Conservation (phyloP, 2,329 filamentous ascomycete genomes). For the Pseudocercospora fuligena region DNA sequence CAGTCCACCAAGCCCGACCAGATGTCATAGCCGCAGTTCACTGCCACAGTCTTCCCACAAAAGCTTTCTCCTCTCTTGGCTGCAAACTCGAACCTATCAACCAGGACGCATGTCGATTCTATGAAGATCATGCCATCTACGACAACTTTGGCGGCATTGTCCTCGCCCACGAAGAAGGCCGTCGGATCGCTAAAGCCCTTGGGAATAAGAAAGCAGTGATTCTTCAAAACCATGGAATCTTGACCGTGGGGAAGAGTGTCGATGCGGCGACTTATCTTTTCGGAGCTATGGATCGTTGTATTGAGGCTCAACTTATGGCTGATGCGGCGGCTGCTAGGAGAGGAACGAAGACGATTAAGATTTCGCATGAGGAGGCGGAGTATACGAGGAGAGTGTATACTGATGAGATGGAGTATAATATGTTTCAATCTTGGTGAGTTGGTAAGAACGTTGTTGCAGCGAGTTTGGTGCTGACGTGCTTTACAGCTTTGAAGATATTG, state of each 20-base stretch:
- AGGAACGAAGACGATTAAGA: slow-evolving; percentile 67
- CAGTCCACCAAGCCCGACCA: slow-evolving; percentile 45
- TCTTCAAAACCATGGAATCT: slow-evolving; percentile 47
- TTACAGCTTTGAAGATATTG: slow-evolving; percentile 29
- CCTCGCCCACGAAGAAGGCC: slow-evolving; percentile 47
- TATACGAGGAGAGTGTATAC: slow-evolving; percentile 54
- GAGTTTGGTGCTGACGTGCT: background rate
- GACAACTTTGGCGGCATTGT: slow-evolving; percentile 50
- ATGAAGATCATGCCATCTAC: slow-evolving; percentile 43
- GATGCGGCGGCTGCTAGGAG: slow-evolving; percentile 64
- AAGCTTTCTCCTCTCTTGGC: slow-evolving; percentile 46
- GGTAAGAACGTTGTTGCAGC: background rate
- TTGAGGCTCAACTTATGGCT: slow-evolving; percentile 49
- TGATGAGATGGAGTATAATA: slow-evolving; percentile 30
- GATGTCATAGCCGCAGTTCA: slow-evolving; percentile 50
- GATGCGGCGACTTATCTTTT: slow-evolving; percentile 42
- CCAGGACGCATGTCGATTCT: slow-evolving; percentile 47
- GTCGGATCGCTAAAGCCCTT: slow-evolving; percentile 44
- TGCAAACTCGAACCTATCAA: slow-evolving; percentile 47
- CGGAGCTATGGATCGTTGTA: slow-evolving; percentile 42
- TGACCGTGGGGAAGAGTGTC: slow-evolving; percentile 46
- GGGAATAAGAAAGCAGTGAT: slow-evolving; percentile 43
- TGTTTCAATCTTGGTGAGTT: slow-evolving; percentile 31
- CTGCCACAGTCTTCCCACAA: slow-evolving; percentile 46
- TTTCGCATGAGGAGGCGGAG: slow-evolving; percentile 67